Evolutionary conservation across 441 rosid genomes (phyloP).

Genomic region (Dalechampia spathulata): DNA sequence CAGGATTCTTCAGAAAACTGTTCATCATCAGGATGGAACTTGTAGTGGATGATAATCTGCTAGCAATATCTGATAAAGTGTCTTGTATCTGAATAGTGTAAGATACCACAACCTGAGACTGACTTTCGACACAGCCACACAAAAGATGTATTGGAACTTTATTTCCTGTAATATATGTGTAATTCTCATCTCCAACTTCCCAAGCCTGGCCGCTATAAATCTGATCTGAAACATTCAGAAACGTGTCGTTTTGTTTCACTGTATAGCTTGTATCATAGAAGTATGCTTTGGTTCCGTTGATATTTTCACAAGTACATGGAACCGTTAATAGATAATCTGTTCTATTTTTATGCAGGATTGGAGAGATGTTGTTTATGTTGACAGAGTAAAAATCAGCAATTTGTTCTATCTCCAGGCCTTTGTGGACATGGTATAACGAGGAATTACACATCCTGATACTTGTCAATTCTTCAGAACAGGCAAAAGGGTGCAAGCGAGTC

Average conservation of each 20-base stretch:
- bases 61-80: constrained; percentile 29
- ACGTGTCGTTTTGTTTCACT: constrained; percentile 21
- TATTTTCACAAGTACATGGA: constrained; percentile 37
- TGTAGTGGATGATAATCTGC: constrained; percentile 24
- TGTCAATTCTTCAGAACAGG: constrained; percentile 19
- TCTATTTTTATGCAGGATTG: constrained; percentile 11
- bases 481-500: constrained; percentile 20
- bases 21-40: constrained; percentile 31
- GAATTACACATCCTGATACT: constrained; percentile 28
- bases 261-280: constrained; percentile 33
- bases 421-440: constrained; percentile 35
- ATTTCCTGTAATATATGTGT: constrained; percentile 1
- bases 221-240: constrained; percentile 22
- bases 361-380: constrained; percentile 22
- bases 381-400: constrained; percentile 36
- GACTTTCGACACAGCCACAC: constrained; percentile 40
- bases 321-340: constrained; percentile 39
- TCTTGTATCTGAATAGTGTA: constrained; percentile 50
- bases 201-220: constrained; percentile 43
- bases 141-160: constrained; percentile 29
- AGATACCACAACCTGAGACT: constrained; percentile 33
- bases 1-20: constrained; percentile 11
- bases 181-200: constrained; percentile 24
- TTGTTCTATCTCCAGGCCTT: constrained; percentile 12
- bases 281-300: constrained; percentile 30